Evolutionary conservation across 129 eudicot species (phyloP).

Genomic region (Saussurea involucrata): DNA sequence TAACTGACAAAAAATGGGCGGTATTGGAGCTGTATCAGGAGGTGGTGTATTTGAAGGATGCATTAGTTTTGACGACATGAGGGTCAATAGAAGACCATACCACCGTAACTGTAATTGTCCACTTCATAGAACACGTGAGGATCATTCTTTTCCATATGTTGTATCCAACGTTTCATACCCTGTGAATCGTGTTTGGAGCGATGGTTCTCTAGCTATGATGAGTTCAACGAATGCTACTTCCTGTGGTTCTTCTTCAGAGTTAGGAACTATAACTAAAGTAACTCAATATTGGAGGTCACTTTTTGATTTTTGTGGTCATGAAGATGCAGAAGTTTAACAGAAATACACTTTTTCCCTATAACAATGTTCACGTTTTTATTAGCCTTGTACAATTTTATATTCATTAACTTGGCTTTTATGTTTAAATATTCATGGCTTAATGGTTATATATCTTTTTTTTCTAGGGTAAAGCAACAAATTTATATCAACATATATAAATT

Average conservation of each 20-base stretch:
- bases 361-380: not conserved
- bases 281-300: not conserved
- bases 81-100: conserved; percentile 45
- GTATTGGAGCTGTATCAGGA: conserved; percentile 17
- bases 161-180: conserved; percentile 33
- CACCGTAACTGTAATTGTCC: conserved; percentile 67
- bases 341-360: not conserved
- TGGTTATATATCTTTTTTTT: not conserved
- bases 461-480: too few species aligned
- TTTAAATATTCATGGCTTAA: not conserved
- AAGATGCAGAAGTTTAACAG: not conserved
- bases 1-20: too few species aligned
- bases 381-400: not conserved
- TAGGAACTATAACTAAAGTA: not conserved
- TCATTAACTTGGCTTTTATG: not conserved
- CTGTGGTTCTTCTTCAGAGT: not conserved
- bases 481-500: too few species aligned
- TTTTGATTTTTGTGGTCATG: not conserved
- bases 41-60: conserved; percentile 45
- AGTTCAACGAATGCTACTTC: conserved; percentile 7
- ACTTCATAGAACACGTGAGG: conserved; percentile 32
- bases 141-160: conserved; percentile 21
- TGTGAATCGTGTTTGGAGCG: conserved; percentile 38
- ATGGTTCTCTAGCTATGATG: conserved; percentile 30
- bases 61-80: conserved; percentile 34